phyloP scores from a whole-genome alignment of 495 filamentous ascomycete genomes.

The Xylaria sp. region DNA sequence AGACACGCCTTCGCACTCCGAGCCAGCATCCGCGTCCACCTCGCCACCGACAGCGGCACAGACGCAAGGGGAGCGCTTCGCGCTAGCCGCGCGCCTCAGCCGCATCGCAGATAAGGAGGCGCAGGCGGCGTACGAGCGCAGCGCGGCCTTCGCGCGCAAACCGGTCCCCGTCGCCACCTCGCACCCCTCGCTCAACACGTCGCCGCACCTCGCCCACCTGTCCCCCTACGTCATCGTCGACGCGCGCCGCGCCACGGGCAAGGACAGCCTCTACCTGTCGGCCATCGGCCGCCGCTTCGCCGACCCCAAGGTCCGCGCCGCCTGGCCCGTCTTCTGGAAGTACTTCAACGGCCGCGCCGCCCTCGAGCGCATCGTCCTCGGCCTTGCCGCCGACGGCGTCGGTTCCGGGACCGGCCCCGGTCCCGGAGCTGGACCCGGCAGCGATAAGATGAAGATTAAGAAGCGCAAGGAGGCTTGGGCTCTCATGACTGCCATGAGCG shows the following conservation, averaged over 20 bases:
- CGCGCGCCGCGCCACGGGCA: conserved; percentile 60
- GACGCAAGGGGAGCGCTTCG: conserved; percentile 50
- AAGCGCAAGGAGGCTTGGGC: conserved; percentile 83
- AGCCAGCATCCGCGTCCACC: conserved; percentile 24
- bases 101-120: conserved; percentile 56
- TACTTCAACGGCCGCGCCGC: conserved; percentile 91
- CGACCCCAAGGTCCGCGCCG: conserved; percentile 53
- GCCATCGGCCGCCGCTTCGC: conserved; percentile 69
- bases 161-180: conserved; percentile 48
- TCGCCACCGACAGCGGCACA: conserved; percentile 25
- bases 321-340: conserved; percentile 66
- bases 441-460: conserved; percentile 65
- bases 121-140: conserved; percentile 54
- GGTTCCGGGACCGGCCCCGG: no score
- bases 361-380: conserved; percentile 82
- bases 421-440: no score
- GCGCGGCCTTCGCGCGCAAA: conserved; percentile 55
- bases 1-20: conserved; percentile 36
- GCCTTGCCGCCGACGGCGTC: conserved; percentile 31
- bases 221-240: conserved; percentile 61
- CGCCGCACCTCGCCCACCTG: conserved; percentile 54
- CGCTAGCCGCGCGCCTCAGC: conserved; percentile 60
- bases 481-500: conserved; percentile 67
- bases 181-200: conserved; percentile 56
- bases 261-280: conserved; percentile 76